These are phyloP conservation scores for Backusella tuberculispora DNA, from an alignment of 192 early-diverging fungal species.

Conservation along the genomic window DNA sequence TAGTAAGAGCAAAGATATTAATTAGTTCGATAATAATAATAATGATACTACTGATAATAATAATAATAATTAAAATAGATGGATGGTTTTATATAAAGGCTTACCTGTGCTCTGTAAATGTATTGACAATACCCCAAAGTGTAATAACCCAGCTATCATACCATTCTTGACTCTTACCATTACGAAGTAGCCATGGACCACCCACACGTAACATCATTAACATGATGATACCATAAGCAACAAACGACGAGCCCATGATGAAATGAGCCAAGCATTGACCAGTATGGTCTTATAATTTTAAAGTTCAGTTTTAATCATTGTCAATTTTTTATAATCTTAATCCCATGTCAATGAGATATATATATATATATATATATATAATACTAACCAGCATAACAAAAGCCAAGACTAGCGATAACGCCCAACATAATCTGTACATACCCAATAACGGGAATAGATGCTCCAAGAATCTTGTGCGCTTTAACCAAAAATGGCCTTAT, in stretches of 20 bases:
- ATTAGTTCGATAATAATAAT: not conserved
- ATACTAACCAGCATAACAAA: constrained; percentile 56
- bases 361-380: not conserved
- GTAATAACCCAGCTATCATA: constrained; percentile 71
- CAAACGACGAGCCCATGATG: constrained; percentile 76
- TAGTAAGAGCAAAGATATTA: too few relatives aligned
- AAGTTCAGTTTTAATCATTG: not conserved
- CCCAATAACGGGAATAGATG: constrained; percentile 54
- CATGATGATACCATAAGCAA: constrained; percentile 66
- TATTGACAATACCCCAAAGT: constrained; percentile 70
- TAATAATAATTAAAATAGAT: not conserved
- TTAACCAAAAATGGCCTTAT: constrained; percentile 52
- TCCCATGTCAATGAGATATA: not conserved
- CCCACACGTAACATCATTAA: constrained; percentile 61
- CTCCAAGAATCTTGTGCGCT: constrained; percentile 57
- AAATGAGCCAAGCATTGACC: constrained; percentile 74
- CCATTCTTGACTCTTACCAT: constrained; percentile 66
- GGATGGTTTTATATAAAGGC: not conserved
- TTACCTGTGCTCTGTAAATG: constrained; percentile 73
- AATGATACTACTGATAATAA: not conserved
- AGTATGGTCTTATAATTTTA: constrained; percentile 44
- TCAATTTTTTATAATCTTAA: not conserved
- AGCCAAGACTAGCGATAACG: constrained; percentile 64
- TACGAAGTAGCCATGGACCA: constrained; percentile 56
- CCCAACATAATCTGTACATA: constrained; percentile 70